Evolutionary conservation across 148 eudicot genomes (phyloP).

Genomic region (Rhododendron ovatum): DNA sequence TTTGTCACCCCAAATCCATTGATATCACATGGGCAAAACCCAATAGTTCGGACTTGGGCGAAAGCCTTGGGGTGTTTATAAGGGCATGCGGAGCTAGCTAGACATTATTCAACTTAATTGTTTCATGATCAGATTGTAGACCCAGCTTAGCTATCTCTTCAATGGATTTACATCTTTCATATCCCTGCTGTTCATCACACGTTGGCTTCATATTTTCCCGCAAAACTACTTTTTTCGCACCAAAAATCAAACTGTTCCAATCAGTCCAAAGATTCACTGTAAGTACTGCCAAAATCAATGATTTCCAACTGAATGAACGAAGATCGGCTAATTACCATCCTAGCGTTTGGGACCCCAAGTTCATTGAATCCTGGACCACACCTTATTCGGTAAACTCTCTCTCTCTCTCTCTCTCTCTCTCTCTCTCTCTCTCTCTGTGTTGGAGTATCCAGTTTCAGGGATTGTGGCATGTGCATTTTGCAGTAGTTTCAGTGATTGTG

Average conservation of each 20-base stretch:
- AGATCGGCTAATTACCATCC: slow-evolving; percentile 11
- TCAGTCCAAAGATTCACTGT: not conserved
- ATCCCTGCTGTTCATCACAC: no score
- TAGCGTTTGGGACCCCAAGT: slow-evolving; percentile 4
- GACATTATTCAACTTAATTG: not conserved
- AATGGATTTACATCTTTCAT: not conserved
- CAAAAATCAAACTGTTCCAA: not conserved
- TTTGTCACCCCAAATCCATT: no score
- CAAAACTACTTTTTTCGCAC: not conserved
- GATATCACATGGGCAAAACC: no score
- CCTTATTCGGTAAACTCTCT: not conserved
- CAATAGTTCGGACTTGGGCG: no score
- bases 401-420: not conserved
- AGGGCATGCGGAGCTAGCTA: no score
- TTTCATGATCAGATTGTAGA: not conserved
- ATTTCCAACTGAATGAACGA: not conserved
- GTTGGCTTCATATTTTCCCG: not conserved
- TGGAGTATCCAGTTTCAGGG: no score
- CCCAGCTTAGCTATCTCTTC: not conserved
- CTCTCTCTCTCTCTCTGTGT: not conserved
- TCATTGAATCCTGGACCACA: slow-evolving; percentile 1
- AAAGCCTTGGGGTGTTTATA: no score
- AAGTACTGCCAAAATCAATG: no score
- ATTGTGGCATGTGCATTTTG: not conserved
- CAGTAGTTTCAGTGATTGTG: not conserved